These are phyloP conservation scores for Fusarium bactridioides DNA, from an alignment of 2,329 filamentous ascomycete genomes.

Conservation along the genomic window DNA sequence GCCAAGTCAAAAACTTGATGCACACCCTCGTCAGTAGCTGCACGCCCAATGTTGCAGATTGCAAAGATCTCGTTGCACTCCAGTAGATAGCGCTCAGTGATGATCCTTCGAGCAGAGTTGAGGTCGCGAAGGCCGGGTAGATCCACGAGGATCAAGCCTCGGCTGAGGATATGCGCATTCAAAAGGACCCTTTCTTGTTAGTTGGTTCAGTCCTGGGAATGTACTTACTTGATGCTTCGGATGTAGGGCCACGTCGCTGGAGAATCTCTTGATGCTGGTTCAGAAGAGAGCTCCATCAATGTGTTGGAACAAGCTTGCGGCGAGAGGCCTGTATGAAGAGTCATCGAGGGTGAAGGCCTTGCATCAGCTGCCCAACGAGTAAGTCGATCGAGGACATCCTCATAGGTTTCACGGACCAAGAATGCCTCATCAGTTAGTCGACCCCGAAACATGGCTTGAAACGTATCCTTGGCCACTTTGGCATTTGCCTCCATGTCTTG, in stretches of 20 bases:
- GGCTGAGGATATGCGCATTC: constrained; percentile 56
- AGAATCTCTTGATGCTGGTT: constrained; percentile 23
- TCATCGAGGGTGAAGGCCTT: constrained; percentile 1
- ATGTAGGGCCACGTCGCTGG: constrained; percentile 55
- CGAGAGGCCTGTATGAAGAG: background rate
- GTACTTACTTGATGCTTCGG: constrained; percentile 50
- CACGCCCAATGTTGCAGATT: constrained; percentile 52
- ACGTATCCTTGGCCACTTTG: constrained; percentile 48
- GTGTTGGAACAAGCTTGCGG: constrained; percentile 45
- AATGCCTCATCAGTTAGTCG: constrained; percentile 28
- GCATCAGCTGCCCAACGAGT: constrained; percentile 33
- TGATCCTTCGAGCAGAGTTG: constrained; percentile 52
- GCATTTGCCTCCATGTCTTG: constrained; percentile 41
- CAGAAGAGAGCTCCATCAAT: constrained; percentile 51
- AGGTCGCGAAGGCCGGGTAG: constrained; percentile 55
- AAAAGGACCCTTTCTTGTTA: constrained; percentile 51
- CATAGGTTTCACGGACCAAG: constrained; percentile 22
- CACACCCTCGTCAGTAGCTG: constrained; percentile 52
- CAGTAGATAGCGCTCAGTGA: constrained; percentile 56
- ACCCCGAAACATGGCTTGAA: constrained; percentile 48
- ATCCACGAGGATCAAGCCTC: constrained; percentile 57
- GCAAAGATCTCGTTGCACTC: constrained; percentile 58
- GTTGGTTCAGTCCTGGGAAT: background rate
- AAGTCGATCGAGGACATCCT: constrained; percentile 31
- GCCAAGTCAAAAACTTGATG: constrained; percentile 52